These are phyloP conservation scores for Pyrus hybrid DNA, from an alignment of 331 rosid genomes.

Conservation along the genomic window DNA sequence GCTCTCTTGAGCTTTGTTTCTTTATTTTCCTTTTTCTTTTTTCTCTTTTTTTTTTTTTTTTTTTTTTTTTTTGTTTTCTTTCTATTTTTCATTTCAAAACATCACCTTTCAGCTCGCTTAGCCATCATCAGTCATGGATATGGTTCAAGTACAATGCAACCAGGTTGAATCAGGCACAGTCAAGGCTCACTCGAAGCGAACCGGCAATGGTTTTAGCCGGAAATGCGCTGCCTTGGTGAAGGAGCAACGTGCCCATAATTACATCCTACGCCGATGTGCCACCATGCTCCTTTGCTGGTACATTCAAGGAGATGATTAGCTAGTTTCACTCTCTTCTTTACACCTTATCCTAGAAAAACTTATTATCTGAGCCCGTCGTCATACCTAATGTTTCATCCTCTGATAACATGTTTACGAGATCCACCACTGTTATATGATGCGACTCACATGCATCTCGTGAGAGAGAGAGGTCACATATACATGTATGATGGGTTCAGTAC, in stretches of 20 bases:
- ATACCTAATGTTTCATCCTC: not conserved
- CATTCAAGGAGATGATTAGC: slow-evolving; percentile 75
- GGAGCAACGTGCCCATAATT: slow-evolving; percentile 82
- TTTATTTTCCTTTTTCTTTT: not conserved
- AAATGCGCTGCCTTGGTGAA: slow-evolving; percentile 71
- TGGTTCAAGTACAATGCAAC: slow-evolving; percentile 28
- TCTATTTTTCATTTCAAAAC: not conserved
- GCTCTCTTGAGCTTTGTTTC: slow-evolving; percentile 19
- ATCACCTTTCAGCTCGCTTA: not conserved
- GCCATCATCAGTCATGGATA: slow-evolving; percentile 22
- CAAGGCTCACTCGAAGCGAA: slow-evolving; percentile 36
- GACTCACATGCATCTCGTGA: not conserved
- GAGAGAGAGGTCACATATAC: not conserved
- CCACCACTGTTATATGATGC: not conserved
- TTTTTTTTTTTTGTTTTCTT: too few relatives aligned
- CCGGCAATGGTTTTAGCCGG: slow-evolving; percentile 39
- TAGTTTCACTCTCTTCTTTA: not conserved
- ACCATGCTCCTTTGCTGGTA: slow-evolving; percentile 96
- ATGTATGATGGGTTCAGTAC: not conserved
- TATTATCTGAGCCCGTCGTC: not conserved
- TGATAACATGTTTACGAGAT: not conserved
- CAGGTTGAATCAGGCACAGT: not conserved
- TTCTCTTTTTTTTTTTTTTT: not conserved
- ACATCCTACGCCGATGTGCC: slow-evolving; percentile 87
- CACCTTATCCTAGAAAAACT: not conserved